Percentiles rank a stretch among this genome's conserved stretches.
Conservation (phyloP, 176 grass and related monocot genomes). For the Urochloa ruziziensis region DNA sequence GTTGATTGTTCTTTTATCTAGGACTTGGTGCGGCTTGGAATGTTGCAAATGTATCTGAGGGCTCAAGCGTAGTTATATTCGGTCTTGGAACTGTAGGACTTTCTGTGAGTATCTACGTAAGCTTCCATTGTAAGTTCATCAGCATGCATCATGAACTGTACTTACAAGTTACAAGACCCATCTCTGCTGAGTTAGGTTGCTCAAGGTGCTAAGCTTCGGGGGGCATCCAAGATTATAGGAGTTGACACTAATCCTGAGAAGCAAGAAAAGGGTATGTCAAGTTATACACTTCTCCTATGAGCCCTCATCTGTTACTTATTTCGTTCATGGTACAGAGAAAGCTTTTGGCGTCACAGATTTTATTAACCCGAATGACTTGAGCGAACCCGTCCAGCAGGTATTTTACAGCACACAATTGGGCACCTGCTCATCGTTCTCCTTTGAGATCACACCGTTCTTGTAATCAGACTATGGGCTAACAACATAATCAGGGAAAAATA, state of each 20-base stretch:
- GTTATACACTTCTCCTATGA: background rate
- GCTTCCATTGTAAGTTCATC: conserved; percentile 18
- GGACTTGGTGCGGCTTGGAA: conserved; percentile 96
- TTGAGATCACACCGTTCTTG: background rate
- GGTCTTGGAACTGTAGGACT: conserved; percentile 92
- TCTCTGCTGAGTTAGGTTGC: conserved; percentile 61
- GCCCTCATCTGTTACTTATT: conserved; percentile 21
- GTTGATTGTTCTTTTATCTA: conserved; percentile 28
- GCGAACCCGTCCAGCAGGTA: conserved; percentile 94
- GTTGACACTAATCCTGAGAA: conserved; percentile 89
- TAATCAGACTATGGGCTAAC: background rate
- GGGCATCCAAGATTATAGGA: conserved; percentile 83
- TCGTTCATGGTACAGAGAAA: conserved; percentile 62
- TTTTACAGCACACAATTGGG: background rate
- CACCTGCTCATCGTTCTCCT: background rate
- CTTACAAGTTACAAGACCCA: conserved; percentile 1
- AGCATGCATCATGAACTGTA: background rate
- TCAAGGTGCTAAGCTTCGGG: conserved; percentile 86
- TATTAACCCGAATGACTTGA: conserved; percentile 66
- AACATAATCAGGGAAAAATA: background rate
- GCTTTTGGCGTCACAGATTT: conserved; percentile 87
- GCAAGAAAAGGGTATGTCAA: conserved; percentile 70
- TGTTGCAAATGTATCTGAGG: conserved; percentile 73
- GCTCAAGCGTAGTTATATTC: conserved; percentile 91
- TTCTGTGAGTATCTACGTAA: conserved; percentile 65